phyloP scores from a whole-genome alignment of 73 alveolate genomes.

The Paramecium primaurelia region DNA sequence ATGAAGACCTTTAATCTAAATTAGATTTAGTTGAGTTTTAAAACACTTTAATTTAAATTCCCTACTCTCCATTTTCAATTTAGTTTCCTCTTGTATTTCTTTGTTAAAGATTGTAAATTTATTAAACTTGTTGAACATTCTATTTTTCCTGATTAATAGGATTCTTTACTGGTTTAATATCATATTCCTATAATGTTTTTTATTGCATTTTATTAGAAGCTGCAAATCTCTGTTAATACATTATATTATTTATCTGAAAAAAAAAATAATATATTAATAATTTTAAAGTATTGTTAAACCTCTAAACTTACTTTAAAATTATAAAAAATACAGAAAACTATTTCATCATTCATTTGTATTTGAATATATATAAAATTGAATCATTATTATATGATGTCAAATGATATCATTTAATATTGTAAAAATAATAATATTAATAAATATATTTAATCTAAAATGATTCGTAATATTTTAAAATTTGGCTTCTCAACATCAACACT shows the following conservation, averaged over 20 bases:
- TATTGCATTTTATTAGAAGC: neutral
- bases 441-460: neutral
- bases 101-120: neutral
- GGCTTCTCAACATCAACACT: neutral
- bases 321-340: neutral
- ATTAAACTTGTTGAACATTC: neutral
- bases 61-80: neutral
- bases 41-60: neutral
- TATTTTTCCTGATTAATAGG: neutral
- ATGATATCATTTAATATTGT: neutral
- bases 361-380: no score
- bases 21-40: conserved; percentile 5
- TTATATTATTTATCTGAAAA: neutral
- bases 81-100: neutral
- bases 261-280: neutral
- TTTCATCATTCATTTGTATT: no score
- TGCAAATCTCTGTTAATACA: neutral
- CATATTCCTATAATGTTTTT: neutral
- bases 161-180: neutral
- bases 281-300: neutral
- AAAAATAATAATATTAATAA: neutral
- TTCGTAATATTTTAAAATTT: neutral
- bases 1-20: neutral
- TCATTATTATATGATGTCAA: neutral
- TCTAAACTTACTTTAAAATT: neutral